These are phyloP conservation scores for Pleurotus sapidus DNA, from an alignment of 768 basidiomycete species.

Conservation along the genomic window DNA sequence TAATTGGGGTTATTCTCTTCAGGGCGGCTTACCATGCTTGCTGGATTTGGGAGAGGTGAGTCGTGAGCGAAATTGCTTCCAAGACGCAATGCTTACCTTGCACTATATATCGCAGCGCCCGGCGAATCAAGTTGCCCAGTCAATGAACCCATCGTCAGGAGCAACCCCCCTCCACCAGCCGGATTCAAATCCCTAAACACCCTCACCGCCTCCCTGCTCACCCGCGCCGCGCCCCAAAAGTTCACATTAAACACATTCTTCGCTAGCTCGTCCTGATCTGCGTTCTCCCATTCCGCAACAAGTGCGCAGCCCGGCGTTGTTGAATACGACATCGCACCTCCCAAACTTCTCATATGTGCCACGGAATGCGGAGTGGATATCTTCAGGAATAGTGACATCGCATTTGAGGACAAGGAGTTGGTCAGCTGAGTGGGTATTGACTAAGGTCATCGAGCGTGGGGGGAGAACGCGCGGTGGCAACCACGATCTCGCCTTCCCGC, in stretches of 20 bases:
- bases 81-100: constrained; percentile 5
- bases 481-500: constrained; percentile 32
- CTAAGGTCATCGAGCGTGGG: constrained; percentile 26
- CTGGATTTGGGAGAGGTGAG: neutral
- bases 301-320: constrained; percentile 14
- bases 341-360: constrained; percentile 10
- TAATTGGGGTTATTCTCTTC: too few species aligned
- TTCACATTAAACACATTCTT: constrained; percentile 22
- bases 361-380: constrained; percentile 13
- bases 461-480: constrained; percentile 36
- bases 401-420: constrained; percentile 31
- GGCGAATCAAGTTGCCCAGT: constrained; percentile 13
- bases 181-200: constrained; percentile 34
- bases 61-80: neutral
- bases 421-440: constrained; percentile 19
- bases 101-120: constrained; percentile 19
- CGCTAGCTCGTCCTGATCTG: constrained; percentile 14
- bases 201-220: constrained; percentile 26
- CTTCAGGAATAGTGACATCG: constrained; percentile 29
- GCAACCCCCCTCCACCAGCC: constrained; percentile 28
- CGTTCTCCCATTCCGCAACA: constrained; percentile 20
- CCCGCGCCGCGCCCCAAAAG: constrained; percentile 27
- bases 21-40: neutral
- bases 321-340: constrained; percentile 15
- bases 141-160: constrained; percentile 28